A percentile compares a stretch with the other conserved stretches of the same genome.
These are phyloP conservation scores for Spathaspora jeffriesii DNA, from an alignment of 1,139 yeast genomes.

Conservation along the genomic window DNA sequence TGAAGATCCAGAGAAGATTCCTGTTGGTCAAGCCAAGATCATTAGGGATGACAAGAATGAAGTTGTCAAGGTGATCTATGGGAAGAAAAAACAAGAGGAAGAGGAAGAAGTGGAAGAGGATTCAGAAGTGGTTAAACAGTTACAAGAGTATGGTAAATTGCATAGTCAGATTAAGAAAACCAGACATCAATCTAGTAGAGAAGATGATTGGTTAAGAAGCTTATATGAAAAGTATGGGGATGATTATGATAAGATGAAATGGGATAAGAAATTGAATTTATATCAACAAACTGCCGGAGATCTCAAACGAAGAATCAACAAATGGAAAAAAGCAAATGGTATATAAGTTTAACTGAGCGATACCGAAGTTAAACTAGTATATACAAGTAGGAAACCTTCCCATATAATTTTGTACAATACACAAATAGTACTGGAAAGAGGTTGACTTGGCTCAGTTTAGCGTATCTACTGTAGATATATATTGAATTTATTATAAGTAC, in stretches of 20 bases:
- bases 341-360: conserved; percentile 8
- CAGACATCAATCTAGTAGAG: conserved; percentile 70
- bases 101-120: conserved; percentile 33
- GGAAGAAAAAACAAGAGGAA: conserved; percentile 24
- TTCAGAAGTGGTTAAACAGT: conserved; percentile 57
- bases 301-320: conserved; percentile 62
- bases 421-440: too few relatives aligned
- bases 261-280: conserved; percentile 85
- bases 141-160: conserved; percentile 65
- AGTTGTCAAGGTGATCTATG: conserved; percentile 70
- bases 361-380: neutral
- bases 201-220: conserved; percentile 66
- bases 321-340: conserved; percentile 59
- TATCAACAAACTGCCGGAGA: conserved; percentile 88
- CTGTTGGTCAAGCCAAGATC: conserved; percentile 82
- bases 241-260: conserved; percentile 84
- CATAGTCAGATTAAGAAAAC: conserved; percentile 48
- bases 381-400: too few relatives aligned
- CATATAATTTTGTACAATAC: too few relatives aligned
- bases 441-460: too few relatives aligned
- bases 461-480: too few relatives aligned
- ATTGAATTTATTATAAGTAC: too few relatives aligned
- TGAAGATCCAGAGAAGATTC: conserved; percentile 59
- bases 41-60: conserved; percentile 71
- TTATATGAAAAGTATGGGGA: conserved; percentile 83